phyloP scores from a whole-genome alignment of 768 basidiomycete species.

The Leucocoprinus leucothites region DNA sequence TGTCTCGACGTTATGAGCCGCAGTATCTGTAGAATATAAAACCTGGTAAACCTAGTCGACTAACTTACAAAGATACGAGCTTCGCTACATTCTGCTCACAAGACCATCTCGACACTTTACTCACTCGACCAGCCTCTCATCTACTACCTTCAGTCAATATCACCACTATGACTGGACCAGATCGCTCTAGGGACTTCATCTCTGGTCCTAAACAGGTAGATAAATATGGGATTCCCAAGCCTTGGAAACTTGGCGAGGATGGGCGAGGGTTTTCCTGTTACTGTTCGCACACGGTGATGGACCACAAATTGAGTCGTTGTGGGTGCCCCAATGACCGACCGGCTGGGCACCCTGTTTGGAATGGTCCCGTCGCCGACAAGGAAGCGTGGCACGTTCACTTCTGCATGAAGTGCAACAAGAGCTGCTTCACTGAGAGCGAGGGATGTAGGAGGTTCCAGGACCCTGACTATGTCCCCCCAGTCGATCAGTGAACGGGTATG shows the following conservation, averaged over 20 bases:
- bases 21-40: too few relatives aligned
- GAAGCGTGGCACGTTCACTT: constrained; percentile 21
- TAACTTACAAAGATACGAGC: too few relatives aligned
- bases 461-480: constrained; percentile 12
- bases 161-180: too few relatives aligned
- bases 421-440: constrained; percentile 18
- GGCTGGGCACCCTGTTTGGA: constrained; percentile 23
- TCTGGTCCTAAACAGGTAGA: not conserved
- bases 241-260: not conserved
- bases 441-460: constrained; percentile 14
- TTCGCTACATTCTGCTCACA: too few relatives aligned
- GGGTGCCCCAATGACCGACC: constrained; percentile 28
- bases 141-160: too few relatives aligned
- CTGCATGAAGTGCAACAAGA: constrained; percentile 21
- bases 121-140: too few relatives aligned
- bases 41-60: too few relatives aligned
- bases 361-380: constrained; percentile 27
- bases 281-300: not conserved
- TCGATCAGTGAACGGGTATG: not conserved
- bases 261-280: not conserved
- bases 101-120: too few relatives aligned
- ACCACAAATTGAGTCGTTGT: constrained; percentile 31
- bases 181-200: too few relatives aligned
- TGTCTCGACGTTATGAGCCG: too few relatives aligned
- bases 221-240: not conserved